A percentile compares a stretch with the other conserved stretches of the same genome.
These are phyloP conservation scores for Xylaria sp. DNA, from an alignment of 2,329 filamentous ascomycete genomes.

Conservation along the genomic window DNA sequence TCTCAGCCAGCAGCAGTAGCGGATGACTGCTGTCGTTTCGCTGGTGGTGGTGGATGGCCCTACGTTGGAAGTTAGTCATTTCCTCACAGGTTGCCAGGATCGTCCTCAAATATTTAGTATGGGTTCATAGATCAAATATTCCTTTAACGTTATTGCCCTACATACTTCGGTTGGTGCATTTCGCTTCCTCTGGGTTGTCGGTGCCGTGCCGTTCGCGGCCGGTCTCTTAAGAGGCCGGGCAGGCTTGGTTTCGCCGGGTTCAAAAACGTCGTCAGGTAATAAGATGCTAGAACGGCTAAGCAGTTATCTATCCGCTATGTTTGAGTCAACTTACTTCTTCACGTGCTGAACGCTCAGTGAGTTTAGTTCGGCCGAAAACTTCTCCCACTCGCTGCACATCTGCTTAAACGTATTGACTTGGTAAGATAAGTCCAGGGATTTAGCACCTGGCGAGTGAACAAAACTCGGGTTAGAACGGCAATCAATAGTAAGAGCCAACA, in stretches of 20 bases:
- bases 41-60: constrained; percentile 39
- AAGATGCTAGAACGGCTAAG: constrained; percentile 66
- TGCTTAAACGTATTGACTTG: constrained; percentile 87
- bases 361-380: constrained; percentile 76
- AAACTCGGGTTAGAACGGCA: constrained; percentile 36
- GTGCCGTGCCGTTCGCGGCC: constrained; percentile 46
- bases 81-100: constrained; percentile 19
- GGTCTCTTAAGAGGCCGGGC: constrained; percentile 58
- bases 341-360: constrained; percentile 83
- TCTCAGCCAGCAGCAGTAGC: constrained; percentile 40
- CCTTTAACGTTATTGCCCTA: constrained; percentile 32
- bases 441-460: constrained; percentile 59
- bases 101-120: constrained; percentile 30
- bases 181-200: constrained; percentile 51
- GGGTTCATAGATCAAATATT: constrained; percentile 33
- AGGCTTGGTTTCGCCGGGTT: constrained; percentile 75
- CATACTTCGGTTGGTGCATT: constrained; percentile 48
- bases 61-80: constrained; percentile 36
- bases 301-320: constrained; percentile 20
- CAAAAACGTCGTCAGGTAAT: constrained; percentile 89
- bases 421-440: constrained; percentile 76
- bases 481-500: constrained; percentile 24
- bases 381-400: constrained; percentile 76
- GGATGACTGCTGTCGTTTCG: constrained; percentile 43
- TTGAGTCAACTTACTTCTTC: constrained; percentile 70